Base-by-base conservation (phyloP, 2,329 filamentous ascomycete species). In the Leptographium radiaticola region DNA sequence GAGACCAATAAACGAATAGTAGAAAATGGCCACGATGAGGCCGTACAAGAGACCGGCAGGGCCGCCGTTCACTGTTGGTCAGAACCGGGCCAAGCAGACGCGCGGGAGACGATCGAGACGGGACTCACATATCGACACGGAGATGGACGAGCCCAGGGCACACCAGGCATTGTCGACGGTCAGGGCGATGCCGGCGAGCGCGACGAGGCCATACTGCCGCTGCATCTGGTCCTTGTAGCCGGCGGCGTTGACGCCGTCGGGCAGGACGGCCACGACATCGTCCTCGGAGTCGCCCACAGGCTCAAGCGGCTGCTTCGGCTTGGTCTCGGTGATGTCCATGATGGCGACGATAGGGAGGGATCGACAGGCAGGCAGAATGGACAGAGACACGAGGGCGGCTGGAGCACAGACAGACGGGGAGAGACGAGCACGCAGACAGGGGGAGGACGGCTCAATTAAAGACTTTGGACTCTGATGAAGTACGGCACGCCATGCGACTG, bases 81-180 rank as follows among this genome's bases (percentile, higher is more conserved):
- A 48, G 36, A n/a, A 9, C 9, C 12, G 49, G 25, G 25, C 5
- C 25, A 25, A 5, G 25, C 25, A 25, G 25, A 5, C 25, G 2
- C 25, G 25, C 3, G 25, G n/a, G n/a, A n/a, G n/a, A n/a, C n/a
- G n/a, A n/a, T n/a, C 25, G 25, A 25, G 25, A 25, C 30, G 49
- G 46, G 36, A 58, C 70, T 62, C 65, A 73, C 69, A 65, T 42
- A 77, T 72, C 6, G 72, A 73, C 48, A 80, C 69, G 6, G 74
- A 75, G 42, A 84, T 72, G 52, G 79, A 81, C 13, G 80, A 80
- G 53, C 79, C 81, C 55, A 83, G 67, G 7, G 80, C 78, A 53
- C 80, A 74, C 80, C 80, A 85, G 18, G 80, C 80, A 60, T 82
- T 83, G 64, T 82, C 80, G 30, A 81, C 77, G 1, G 79, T 83